Evolutionary conservation across 768 basidiomycete genomes (phyloP).

Genomic region (Leccinum variicolor): DNA sequence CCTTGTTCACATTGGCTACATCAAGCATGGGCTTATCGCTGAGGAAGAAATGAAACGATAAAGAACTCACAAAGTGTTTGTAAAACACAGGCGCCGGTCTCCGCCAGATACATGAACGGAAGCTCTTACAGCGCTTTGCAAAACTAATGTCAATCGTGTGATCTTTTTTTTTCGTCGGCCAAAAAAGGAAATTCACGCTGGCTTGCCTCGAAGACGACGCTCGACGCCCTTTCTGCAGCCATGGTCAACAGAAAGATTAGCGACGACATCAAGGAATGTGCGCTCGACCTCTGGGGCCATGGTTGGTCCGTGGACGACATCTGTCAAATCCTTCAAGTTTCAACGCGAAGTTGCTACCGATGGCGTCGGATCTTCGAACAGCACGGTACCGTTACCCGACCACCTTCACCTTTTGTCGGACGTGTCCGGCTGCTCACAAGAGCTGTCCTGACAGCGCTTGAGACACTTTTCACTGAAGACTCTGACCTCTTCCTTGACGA

Average conservation of each 20-base stretch:
- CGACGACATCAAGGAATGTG: neutral
- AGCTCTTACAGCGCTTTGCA: neutral
- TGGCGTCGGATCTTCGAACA: neutral
- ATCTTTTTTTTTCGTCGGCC: no score
- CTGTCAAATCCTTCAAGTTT: neutral
- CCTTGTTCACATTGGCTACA: neutral
- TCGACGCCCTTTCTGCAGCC: no score
- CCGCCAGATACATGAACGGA: neutral
- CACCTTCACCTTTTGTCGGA: neutral
- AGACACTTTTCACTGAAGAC: neutral
- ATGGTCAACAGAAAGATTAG: neutral
- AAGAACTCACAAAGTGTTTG: neutral
- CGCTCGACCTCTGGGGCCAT: neutral
- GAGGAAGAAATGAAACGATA: neutral
- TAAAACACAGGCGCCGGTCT: neutral
- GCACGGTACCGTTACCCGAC: neutral
- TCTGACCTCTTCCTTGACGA: constrained; percentile 1
- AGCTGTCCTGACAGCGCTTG: neutral
- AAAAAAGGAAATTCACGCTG: no score
- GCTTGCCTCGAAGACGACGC: no score
- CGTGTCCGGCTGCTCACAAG: neutral
- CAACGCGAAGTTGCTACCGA: neutral
- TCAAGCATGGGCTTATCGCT: neutral
- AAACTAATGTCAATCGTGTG: no score
- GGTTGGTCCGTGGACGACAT: neutral